A percentile compares a stretch with the other conserved stretches of the same genome.
Conservation (phyloP, 148 eudicot genomes). For the Rhododendron ferrugineum region DNA sequence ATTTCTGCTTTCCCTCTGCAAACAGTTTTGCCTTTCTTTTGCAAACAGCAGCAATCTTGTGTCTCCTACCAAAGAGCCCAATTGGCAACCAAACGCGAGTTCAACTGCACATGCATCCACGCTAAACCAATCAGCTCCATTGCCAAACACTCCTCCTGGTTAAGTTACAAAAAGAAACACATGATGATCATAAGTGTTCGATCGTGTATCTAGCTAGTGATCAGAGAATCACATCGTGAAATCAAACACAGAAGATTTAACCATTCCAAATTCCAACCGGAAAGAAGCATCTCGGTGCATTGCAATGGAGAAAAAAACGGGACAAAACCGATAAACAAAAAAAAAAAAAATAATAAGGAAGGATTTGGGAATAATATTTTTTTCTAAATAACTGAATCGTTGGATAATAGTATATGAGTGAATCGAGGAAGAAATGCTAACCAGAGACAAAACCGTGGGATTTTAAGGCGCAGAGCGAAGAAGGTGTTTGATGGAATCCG, state of each 20-base stretch:
- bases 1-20: neutral
- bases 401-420: neutral
- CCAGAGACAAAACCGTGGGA: neutral
- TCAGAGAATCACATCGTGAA: neutral
- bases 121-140: neutral
- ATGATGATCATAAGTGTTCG: neutral
- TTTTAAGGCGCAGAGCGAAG: neutral
- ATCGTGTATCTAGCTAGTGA: too few species aligned
- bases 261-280: neutral
- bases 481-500: neutral
- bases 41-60: neutral
- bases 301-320: too few species aligned
- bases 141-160: neutral
- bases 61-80: neutral
- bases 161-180: neutral
- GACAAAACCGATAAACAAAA: neutral
- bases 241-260: neutral
- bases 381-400: neutral
- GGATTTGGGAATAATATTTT: neutral
- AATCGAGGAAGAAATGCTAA: neutral
- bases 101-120: neutral
- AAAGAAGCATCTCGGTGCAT: neutral
- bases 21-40: too few species aligned
- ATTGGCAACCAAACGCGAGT: neutral
- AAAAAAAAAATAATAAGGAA: neutral